These are phyloP conservation scores for Claviceps africana DNA, from an alignment of 2,329 filamentous ascomycete species.

Conservation along the genomic window DNA sequence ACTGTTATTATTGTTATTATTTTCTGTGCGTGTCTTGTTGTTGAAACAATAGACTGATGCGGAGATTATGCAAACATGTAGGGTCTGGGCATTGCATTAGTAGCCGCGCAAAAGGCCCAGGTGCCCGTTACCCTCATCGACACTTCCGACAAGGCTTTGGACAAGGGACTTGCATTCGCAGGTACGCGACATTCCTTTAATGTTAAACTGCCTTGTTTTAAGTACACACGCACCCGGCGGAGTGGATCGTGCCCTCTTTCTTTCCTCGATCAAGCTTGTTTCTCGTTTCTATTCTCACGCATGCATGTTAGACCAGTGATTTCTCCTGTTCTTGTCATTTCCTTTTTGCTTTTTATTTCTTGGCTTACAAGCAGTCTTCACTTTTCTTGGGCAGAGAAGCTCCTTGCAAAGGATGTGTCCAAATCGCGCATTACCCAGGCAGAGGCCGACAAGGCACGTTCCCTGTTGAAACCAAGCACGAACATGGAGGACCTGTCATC, in stretches of 20 bases:
- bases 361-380: not conserved
- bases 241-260: not conserved
- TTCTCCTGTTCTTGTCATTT: not conserved
- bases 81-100: constrained; percentile 91
- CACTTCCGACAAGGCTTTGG: constrained; percentile 66
- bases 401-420: constrained; percentile 80
- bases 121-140: constrained; percentile 82
- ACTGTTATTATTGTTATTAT: not conserved
- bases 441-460: constrained; percentile 59
- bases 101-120: constrained; percentile 71
- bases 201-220: not conserved
- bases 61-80: constrained; percentile 21
- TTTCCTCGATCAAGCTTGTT: not conserved
- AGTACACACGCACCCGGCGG: too few species aligned
- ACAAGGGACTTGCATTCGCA: constrained; percentile 83
- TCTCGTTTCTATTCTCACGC: not conserved
- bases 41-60: constrained; percentile 1
- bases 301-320: not conserved
- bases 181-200: constrained; percentile 30
- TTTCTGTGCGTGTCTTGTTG: not conserved
- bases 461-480: constrained; percentile 55
- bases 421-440: constrained; percentile 77
- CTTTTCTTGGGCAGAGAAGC: constrained; percentile 51
- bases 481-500: constrained; percentile 62
- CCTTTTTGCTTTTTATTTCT: not conserved